Evolutionary conservation across 2,329 filamentous ascomycete genomes (phyloP).

Genomic region (Dothistroma pini): DNA sequence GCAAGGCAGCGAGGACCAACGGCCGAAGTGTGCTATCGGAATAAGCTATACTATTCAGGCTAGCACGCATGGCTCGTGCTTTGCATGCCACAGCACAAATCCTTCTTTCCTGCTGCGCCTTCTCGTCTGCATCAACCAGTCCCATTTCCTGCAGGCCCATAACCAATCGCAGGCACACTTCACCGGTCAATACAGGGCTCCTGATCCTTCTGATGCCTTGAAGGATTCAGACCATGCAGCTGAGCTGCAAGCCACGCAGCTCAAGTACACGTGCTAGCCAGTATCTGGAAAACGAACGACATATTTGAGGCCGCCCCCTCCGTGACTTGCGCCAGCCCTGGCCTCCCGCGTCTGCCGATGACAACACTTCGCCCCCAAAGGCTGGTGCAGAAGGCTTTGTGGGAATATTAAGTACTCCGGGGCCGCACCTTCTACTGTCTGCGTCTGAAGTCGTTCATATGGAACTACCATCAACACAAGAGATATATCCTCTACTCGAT

Average conservation of each 20-base stretch:
- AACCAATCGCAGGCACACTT: not conserved
- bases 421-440: not conserved
- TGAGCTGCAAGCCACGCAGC: not conserved
- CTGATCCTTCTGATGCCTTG: not conserved
- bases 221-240: not conserved
- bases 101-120: not conserved
- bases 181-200: not conserved
- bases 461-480: not conserved
- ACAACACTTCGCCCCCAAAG: not conserved
- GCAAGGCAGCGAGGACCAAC: not conserved
- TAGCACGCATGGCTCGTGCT: not conserved
- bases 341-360: not conserved
- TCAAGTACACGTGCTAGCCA: not conserved
- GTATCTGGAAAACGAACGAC: not conserved
- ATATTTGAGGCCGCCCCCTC: not conserved
- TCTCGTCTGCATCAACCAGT: not conserved
- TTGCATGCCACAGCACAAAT: not conserved
- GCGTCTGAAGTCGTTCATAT: not conserved
- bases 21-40: not conserved
- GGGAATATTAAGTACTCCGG: not conserved
- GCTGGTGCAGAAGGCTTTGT: not conserved
- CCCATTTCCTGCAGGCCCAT: not conserved
- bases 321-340: not conserved
- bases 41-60: not conserved
- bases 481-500: not conserved